Evolutionary conservation across 768 basidiomycete genomes (phyloP).

Genomic region (Collybia sp.): DNA sequence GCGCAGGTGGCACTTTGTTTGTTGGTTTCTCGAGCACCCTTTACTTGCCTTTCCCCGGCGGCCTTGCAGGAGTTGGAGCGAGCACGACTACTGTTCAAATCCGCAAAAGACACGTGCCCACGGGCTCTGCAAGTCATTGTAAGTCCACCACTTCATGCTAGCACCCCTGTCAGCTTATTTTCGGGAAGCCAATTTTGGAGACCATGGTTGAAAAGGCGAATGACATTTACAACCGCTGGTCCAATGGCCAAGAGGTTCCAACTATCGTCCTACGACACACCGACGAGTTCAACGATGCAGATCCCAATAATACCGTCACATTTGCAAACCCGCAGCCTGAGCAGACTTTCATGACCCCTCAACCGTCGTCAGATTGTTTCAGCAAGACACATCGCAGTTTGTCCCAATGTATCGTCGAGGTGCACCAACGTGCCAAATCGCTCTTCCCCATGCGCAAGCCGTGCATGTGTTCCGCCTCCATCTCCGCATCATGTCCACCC

Average conservation of each 20-base stretch:
- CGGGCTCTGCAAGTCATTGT: conserved; percentile 42
- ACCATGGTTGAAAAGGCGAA: conserved; percentile 49
- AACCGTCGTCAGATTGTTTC: conserved; percentile 32
- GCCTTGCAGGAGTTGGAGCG: conserved; percentile 59
- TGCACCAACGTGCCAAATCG: conserved; percentile 36
- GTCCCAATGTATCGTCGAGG: conserved; percentile 42
- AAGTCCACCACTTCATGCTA: conserved; percentile 13
- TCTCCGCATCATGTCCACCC: conserved; percentile 28
- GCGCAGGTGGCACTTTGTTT: conserved; percentile 45
- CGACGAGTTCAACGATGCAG: conserved; percentile 16
- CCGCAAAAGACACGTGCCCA: conserved; percentile 40
- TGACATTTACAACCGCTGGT: conserved; percentile 43
- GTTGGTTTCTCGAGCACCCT: conserved; percentile 61
- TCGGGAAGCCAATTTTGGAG: conserved; percentile 38
- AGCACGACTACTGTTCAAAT: conserved; percentile 38
- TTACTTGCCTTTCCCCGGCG: conserved; percentile 56
- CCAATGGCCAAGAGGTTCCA: conserved; percentile 36
- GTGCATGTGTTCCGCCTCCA: conserved; percentile 31
- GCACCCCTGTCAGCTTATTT: not conserved
- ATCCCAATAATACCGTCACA: conserved; percentile 1
- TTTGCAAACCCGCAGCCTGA: conserved; percentile 9
- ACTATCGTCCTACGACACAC: conserved; percentile 36
- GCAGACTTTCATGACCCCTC: conserved; percentile 13
- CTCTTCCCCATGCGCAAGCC: conserved; percentile 40
- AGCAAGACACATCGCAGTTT: conserved; percentile 34